Evolutionary conservation across 2,329 filamentous ascomycete genomes (phyloP).

Genomic region (Fusarium metavorans): DNA sequence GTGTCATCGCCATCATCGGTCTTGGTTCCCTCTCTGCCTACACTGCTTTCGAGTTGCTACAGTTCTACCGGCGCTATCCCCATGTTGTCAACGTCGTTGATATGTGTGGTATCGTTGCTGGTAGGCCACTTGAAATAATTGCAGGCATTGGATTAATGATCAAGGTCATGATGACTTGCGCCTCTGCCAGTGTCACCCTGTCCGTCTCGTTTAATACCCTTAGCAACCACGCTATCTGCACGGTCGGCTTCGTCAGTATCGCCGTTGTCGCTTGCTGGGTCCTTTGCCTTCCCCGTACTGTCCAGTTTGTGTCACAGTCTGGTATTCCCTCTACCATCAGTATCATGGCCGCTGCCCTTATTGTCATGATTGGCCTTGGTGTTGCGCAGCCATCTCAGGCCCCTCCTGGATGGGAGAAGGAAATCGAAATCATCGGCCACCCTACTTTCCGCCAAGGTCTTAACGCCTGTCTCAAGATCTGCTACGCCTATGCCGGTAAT

Average conservation of each 20-base stretch:
- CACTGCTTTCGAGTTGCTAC: conserved; percentile 60
- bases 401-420: conserved; percentile 40
- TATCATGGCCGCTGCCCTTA: conserved; percentile 44
- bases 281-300: conserved; percentile 74
- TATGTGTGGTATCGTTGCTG: conserved; percentile 67
- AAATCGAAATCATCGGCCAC: conserved; percentile 39
- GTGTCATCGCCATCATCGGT: conserved; percentile 75
- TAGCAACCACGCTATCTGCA: conserved; percentile 69
- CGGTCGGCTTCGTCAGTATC: conserved; percentile 72
- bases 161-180: conserved; percentile 78
- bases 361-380: conserved; percentile 47
- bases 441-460: conserved; percentile 43
- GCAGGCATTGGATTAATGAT: conserved; percentile 72
- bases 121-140: conserved; percentile 36
- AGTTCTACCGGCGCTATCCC: conserved; percentile 76
- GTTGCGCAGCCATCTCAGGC: conserved; percentile 33
- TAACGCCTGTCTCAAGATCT: conserved; percentile 45
- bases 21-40: conserved; percentile 74
- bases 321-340: conserved; percentile 45
- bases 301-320: conserved; percentile 52
- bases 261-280: conserved; percentile 69
- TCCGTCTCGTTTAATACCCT: conserved; percentile 77
- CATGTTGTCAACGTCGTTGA: conserved; percentile 78
- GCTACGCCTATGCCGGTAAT: conserved; percentile 47
- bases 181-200: conserved; percentile 73